Evolutionary conservation across 1,284 basidiomycete species (phyloP), one percentile per base, ranked within the genome.

Genomic region (Ustilago curta): DNA sequence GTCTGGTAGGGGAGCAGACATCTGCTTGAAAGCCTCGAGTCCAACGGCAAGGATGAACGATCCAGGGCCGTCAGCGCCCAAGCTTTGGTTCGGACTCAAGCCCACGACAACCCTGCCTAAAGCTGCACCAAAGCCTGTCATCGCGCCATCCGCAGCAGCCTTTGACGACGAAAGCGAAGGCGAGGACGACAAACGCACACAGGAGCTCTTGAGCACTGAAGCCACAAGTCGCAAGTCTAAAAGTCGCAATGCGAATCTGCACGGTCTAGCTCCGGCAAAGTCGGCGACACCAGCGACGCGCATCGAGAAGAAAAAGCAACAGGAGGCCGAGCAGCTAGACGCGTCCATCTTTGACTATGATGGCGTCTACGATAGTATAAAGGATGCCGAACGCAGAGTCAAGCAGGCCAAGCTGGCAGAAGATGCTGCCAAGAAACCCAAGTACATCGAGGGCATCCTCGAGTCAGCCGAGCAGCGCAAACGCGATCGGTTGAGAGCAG

Each of bases 301-400:
- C 31, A 62, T 58, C 19, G 76, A 72, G 44, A 70, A 55, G 48
- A 71, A 65, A 51, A 75, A 69, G 52, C 73, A 77, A 31, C 70
- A 70, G 44, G 89, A 90, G 70, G 94, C 95, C 81, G 89, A 91
- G 86, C 88, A 88, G 72, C 87, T 95, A 4, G 97, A 99, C 82
- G 85, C 89, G 47, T 92, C 91, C 3, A 92, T 97, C 9, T 99
- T 92, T 85, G 91, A 97, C 86, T 99, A 99, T 81, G 97, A 99
- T 83, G 93, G 93, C 83, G 91, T 98, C 7, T 99, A 92, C 89
- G 97, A 99, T 81, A 90, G 89, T 76, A 97, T 99, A 91, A 95
- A 99, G 86, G 89, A 91, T 69, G 91, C 91, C 1, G 93, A 95
- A 85, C 87, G 88, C 69, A 90, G 19, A 90, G 89, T 78, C 40